Percentiles rank a stretch among this genome's conserved stretches.
These are phyloP conservation scores for Zoysia pacifica DNA, from an alignment of 176 grass and related monocot species.

Conservation along the genomic window DNA sequence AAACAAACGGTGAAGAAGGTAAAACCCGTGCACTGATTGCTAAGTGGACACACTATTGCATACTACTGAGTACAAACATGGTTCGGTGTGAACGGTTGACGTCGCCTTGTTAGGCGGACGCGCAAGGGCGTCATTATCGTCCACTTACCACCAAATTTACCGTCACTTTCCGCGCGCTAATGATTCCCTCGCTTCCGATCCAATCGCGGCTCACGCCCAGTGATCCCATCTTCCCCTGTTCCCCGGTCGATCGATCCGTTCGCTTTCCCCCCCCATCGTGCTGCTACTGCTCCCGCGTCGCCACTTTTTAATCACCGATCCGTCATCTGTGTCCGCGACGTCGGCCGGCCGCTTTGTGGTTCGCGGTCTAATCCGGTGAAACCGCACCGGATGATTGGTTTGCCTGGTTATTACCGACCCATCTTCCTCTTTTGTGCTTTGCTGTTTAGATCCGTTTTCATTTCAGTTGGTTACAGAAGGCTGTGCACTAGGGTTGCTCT, in stretches of 20 bases:
- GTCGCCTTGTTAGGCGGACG: constrained; percentile 39
- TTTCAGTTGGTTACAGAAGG: not conserved
- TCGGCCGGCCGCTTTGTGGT: not conserved
- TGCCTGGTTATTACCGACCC: constrained; percentile 15
- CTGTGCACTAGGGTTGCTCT: not conserved
- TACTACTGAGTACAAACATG: not conserved
- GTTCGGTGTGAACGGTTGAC: constrained; percentile 30
- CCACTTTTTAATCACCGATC: constrained; percentile 15
- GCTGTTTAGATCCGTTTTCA: not conserved
- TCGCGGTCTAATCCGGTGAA: constrained; percentile 33
- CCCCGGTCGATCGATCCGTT: constrained; percentile 27
- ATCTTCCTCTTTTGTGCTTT: not conserved
- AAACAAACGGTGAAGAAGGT: not conserved
- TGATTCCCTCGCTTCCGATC: constrained; percentile 45
- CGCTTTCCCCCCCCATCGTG: not conserved
- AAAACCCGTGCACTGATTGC: not conserved
- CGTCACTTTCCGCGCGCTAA: constrained; percentile 45
- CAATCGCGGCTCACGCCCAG: constrained; percentile 34
- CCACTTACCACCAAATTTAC: constrained; percentile 62
- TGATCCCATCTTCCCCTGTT: constrained; percentile 23
- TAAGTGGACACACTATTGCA: not conserved
- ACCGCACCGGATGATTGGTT: constrained; percentile 25
- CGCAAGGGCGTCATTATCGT: constrained; percentile 43
- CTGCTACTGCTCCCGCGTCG: not conserved
- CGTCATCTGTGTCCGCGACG: not conserved